phyloP scores from a whole-genome alignment of 73 alveolate genomes.

The Tetrahymena borealis region DNA sequence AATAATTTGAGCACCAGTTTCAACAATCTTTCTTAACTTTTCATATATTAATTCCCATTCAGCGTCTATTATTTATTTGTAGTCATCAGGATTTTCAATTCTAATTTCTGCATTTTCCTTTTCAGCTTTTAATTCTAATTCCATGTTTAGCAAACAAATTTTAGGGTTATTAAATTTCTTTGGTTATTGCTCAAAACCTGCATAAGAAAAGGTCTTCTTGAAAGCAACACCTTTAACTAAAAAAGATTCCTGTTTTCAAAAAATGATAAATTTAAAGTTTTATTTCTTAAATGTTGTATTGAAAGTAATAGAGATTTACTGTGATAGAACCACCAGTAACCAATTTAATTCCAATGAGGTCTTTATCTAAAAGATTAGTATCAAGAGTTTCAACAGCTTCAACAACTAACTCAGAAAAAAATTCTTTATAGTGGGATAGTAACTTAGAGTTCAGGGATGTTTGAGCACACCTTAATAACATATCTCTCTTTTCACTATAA shows the following conservation, averaged over 20 bases:
- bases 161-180: constrained; percentile 89
- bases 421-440: constrained; percentile 83
- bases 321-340: constrained; percentile 90
- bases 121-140: constrained; percentile 93
- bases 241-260: constrained; percentile 48
- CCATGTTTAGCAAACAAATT: constrained; percentile 77
- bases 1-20: constrained; percentile 89
- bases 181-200: constrained; percentile 97
- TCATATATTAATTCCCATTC: constrained; percentile 96
- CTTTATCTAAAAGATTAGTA: constrained; percentile 64
- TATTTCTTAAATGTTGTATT: not conserved
- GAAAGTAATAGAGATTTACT: not conserved
- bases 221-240: constrained; percentile 95
- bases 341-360: constrained; percentile 83
- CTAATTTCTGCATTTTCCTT: constrained; percentile 92
- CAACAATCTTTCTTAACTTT: constrained; percentile 80
- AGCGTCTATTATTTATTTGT: constrained; percentile 94
- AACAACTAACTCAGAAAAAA: constrained; percentile 94
- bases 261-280: not conserved
- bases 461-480: constrained; percentile 77
- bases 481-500: constrained; percentile 63
- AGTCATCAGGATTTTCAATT: constrained; percentile 90
- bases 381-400: constrained; percentile 88
- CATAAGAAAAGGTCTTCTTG: constrained; percentile 93
- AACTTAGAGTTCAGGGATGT: constrained; percentile 76